Conservation (phyloP, 164 flowering plant species). For the Stephania cephalantha region DNA sequence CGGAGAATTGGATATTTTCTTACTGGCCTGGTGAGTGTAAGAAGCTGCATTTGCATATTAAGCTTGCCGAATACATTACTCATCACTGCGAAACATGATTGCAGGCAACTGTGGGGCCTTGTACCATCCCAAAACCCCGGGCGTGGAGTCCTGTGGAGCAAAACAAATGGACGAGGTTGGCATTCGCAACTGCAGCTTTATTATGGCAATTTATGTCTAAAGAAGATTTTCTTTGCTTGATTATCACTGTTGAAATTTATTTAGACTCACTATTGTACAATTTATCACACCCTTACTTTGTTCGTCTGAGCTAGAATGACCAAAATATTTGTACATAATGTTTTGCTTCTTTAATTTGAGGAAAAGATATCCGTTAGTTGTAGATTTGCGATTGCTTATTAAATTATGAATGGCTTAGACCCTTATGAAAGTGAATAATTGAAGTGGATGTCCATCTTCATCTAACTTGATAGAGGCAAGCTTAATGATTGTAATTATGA, state of each 20-base stretch:
- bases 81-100: constrained; percentile 13
- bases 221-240: not conserved
- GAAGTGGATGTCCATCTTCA: too few species aligned
- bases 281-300: not conserved
- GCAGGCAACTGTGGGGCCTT: constrained; percentile 95
- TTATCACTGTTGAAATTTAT: not conserved
- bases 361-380: too few species aligned
- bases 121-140: constrained; percentile 83
- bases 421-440: too few species aligned
- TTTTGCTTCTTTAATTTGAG: too few species aligned
- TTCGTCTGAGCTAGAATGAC: not conserved
- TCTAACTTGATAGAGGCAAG: too few species aligned
- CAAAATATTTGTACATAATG: too few species aligned
- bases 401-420: too few species aligned
- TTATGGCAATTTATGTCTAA: not conserved
- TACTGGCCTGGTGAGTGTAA: not conserved
- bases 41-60: not conserved
- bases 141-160: constrained; percentile 87
- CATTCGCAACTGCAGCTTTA: not conserved
- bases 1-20: not conserved
- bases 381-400: too few species aligned
- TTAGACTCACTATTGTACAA: not conserved
- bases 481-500: too few species aligned
- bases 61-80: constrained; percentile 2
- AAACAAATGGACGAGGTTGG: constrained; percentile 94